Evolutionary conservation across 306 rosid species (phyloP).

Genomic region (Quercus rubra): DNA sequence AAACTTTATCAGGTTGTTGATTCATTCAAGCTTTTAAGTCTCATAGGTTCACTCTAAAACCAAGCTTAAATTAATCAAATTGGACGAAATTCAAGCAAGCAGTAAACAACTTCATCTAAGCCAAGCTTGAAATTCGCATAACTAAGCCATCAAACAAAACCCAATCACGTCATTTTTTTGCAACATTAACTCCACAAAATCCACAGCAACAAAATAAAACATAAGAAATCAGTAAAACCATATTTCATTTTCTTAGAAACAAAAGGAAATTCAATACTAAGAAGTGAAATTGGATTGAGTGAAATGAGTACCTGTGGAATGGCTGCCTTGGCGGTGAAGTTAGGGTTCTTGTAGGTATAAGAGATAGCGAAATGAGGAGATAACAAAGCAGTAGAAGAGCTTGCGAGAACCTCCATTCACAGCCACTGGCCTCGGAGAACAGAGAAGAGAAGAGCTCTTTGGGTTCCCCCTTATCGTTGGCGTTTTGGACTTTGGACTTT

Average conservation of each 20-base stretch:
- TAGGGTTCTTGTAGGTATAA: conserved; percentile 10
- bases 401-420: conserved; percentile 56
- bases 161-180: not conserved
- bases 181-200: not conserved
- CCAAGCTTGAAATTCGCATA: not conserved
- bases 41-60: not conserved
- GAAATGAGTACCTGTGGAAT: conserved; percentile 35
- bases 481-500: not conserved
- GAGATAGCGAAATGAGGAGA: conserved; percentile 16
- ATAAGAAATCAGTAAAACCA: not conserved
- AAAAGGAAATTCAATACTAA: conserved; percentile 3
- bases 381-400: conserved; percentile 41
- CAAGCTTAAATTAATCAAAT: not conserved
- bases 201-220: not conserved
- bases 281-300: not conserved
- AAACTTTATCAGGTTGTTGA: not conserved
- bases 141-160: not conserved
- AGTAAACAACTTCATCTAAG: not conserved
- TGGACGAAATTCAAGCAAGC: not conserved
- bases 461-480: not conserved
- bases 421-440: conserved; percentile 23
- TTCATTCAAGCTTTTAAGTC: not conserved
- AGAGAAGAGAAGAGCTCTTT: not conserved
- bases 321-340: conserved; percentile 8
- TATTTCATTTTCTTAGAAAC: not conserved